A percentile compares a stretch with the other conserved stretches of the same genome.
Conservation (phyloP, 495 filamentous ascomycete species). For the Lepraria neglecta region DNA sequence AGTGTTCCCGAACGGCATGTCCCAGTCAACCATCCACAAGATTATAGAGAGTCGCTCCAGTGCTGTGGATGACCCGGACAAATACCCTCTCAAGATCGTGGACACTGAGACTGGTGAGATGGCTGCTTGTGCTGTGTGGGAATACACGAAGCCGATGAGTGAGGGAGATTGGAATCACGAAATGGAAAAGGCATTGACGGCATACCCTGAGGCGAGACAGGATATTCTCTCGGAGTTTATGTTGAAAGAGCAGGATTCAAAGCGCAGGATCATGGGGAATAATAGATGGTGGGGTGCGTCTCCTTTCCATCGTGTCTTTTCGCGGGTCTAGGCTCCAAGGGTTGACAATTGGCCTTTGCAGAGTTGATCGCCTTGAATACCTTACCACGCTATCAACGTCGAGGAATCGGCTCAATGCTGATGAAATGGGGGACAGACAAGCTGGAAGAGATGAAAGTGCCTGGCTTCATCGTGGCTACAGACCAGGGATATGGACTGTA, state of each 20-base stretch:
- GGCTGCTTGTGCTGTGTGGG: constrained; percentile 15
- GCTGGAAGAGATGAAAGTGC: constrained; percentile 15
- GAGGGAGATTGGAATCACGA: constrained; percentile 11
- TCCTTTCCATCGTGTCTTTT: not conserved
- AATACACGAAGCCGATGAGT: constrained; percentile 10
- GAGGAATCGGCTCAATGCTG: constrained; percentile 13
- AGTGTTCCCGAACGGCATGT: not conserved
- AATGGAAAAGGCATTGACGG: not conserved
- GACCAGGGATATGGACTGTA: constrained; percentile 12
- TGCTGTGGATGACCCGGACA: constrained; percentile 11
- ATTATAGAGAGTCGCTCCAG: not conserved
- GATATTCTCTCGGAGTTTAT: not conserved
- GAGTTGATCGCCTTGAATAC: constrained; percentile 4
- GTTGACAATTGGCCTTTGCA: not conserved
- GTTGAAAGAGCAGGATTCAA: constrained; percentile 7
- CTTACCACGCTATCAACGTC: constrained; percentile 11
- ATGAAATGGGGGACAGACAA: constrained; percentile 19
- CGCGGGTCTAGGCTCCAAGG: not conserved
- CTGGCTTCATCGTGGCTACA: constrained; percentile 9
- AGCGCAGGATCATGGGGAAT: constrained; percentile 16
- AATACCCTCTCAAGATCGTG: constrained; percentile 8
- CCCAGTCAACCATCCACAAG: not conserved
- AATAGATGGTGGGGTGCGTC: constrained; percentile 12
- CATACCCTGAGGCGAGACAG: constrained; percentile 3
- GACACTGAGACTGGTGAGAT: constrained; percentile 14